Conservation (phyloP, 2,329 filamentous ascomycete genomes). For the Dissoconium aciculare region DNA sequence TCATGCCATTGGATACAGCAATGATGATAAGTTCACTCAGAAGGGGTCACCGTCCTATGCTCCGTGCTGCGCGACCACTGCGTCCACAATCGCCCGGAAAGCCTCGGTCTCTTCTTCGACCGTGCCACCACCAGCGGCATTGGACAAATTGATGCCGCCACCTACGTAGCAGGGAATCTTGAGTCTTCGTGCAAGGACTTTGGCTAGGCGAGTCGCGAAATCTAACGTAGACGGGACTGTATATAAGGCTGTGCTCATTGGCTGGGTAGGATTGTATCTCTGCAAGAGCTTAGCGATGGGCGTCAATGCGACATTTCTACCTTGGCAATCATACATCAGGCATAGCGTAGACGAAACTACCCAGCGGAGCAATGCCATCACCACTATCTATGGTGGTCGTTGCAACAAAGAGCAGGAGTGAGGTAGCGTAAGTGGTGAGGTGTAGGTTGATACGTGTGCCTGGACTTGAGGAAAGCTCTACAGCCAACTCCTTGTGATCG, state of each 20-base stretch:
- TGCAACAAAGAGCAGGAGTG: conserved; percentile 42
- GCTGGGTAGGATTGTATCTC: conserved; percentile 37
- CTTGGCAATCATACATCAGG: conserved; percentile 51
- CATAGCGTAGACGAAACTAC: conserved; percentile 86
- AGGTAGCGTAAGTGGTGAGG: conserved; percentile 39
- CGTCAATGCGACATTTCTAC: not conserved
- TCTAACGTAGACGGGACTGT: conserved; percentile 62
- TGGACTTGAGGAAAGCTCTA: conserved; percentile 42
- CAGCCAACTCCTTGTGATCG: conserved; percentile 42
- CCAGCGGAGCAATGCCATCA: conserved; percentile 41
- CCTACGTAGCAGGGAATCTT: conserved; percentile 74
- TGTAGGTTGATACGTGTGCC: conserved; percentile 45
- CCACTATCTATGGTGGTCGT: conserved; percentile 35
- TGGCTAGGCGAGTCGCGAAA: conserved; percentile 73
- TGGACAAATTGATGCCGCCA: conserved; percentile 67
- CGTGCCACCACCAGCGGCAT: conserved; percentile 58
- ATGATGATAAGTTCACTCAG: too few relatives aligned
- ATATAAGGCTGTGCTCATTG: conserved; percentile 67
- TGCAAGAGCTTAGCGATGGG: conserved; percentile 9
- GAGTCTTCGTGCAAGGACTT: conserved; percentile 60
- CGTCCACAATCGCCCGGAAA: conserved; percentile 57
- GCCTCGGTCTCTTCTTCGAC: conserved; percentile 92
- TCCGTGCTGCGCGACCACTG: too few relatives aligned
- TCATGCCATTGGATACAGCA: too few relatives aligned
- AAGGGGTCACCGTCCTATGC: too few relatives aligned